Base-by-base conservation (phyloP, 352 stramenopile genomes). In the Phytophthora nicotianae region DNA sequence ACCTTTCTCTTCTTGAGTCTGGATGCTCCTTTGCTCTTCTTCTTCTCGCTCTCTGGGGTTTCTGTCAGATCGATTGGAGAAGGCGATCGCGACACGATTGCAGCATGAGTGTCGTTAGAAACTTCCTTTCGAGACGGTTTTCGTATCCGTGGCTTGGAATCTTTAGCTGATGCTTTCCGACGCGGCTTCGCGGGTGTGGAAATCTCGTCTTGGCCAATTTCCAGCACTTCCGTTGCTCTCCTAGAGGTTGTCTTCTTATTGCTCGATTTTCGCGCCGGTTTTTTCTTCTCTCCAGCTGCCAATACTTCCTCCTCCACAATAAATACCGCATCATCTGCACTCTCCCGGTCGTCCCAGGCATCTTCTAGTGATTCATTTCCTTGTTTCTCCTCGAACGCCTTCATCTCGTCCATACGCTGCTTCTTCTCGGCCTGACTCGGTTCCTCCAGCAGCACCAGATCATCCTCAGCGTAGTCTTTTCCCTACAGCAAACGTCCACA, bases 381-480 rank as follows among this genome's bases (percentile, higher is more conserved):
- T 3, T 32, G 13, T 17, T 69, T 26, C 14, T 68, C 53, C 17
- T 49, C 43, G 14, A 49, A 38, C 16, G 33, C 46, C 27, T 47
- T 46, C 7, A 63, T 52, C n/a, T 65, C 45, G 23, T 72, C 64
- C 21, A 77, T 57, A 11, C 72, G 61, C 29, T 50, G 70, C 20
- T 77, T 78, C 51, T 79, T 84, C 45, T 81, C 58, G 8, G 50
- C 56, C 7, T 50, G 17, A 24, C 55, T 67, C 0, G 65, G 67
- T 21, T 66, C 50, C 24, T 81, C 68, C 45, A 86, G 32, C 20
- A 86, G 29, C 16, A 58, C 53, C 9, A 81, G 33, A 24, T 87
- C 75, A 14, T 77, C 57, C 6, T 75, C 53, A 3, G 23, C 59
- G 49, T 73, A 65, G 4, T 70, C 53, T 1, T 72, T 64, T 5